phyloP scores from a whole-genome alignment of 345 rosid genomes.

The Stellera chamaejasme region DNA sequence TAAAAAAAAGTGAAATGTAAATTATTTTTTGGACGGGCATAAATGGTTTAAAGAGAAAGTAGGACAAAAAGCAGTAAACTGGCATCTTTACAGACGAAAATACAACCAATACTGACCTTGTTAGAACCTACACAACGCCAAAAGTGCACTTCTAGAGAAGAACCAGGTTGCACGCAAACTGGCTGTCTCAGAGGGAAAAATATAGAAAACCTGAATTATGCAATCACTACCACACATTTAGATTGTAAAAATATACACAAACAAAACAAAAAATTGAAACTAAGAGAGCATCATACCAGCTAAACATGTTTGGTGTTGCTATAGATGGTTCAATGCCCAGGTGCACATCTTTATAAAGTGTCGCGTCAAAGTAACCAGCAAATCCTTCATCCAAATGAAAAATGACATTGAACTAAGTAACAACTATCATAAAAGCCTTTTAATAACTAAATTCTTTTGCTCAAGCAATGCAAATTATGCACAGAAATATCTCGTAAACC shows the following conservation, averaged over 20 bases:
- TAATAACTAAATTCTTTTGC: no score
- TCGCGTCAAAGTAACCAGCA: conserved; percentile 91
- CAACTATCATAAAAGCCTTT: no score
- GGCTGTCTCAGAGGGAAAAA: conserved; percentile 94
- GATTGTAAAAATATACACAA: neutral
- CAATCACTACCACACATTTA: no score
- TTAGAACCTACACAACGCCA: conserved; percentile 85
- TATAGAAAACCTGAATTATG: conserved; percentile 68
- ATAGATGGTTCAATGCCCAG: conserved; percentile 90
- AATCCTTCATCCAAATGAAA: conserved; percentile 41
- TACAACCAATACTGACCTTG: conserved; percentile 40
- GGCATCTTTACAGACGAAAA: neutral
- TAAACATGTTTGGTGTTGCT: conserved; percentile 97
- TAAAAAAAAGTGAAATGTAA: neutral
- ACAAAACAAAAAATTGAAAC: neutral
- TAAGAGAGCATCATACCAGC: conserved; percentile 49
- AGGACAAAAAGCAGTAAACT: no score
- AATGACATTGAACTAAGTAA: no score
- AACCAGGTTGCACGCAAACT: conserved; percentile 42
- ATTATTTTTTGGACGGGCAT: no score
- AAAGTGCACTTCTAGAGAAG: conserved; percentile 71
- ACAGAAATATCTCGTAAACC: no score
- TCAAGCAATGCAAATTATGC: no score
- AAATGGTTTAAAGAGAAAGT: neutral
- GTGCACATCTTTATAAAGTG: conserved; percentile 89